Evolutionary conservation across 441 rosid species (phyloP), one percentile per base, ranked within the genome.

Genomic region (Populus tomentosa): DNA sequence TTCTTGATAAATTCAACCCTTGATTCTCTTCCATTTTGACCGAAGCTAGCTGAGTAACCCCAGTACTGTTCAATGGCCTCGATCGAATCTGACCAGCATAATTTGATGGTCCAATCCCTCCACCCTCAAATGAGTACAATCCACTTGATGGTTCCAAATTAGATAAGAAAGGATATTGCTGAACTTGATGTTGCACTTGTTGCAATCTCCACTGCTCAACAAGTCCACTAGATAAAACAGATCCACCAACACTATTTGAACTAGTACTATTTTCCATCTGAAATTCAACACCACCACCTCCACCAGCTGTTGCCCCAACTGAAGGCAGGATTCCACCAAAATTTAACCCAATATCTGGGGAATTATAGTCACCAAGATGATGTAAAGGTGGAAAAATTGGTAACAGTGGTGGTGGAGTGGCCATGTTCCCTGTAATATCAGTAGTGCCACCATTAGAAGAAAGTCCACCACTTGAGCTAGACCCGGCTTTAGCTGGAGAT

Each of bases 11-110:
- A 67, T 77, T 85, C 81, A 86, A 63, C 62, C 81, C 87, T 70
- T 80, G 90, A 70, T 75, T 78, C 70, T 84, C 97, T 84, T 94
- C 97, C 90, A 82, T 90, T 85, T 94, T 90, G 72, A 90, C 90
- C 0, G 89, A 69, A 65, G 90, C 81, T 63, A 78, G 61, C 78
- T 87, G 90, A 32, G 87, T 71, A 18, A 71, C 80, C 59, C 80
- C 84, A 10, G 87, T 71, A 16, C 87, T 71, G 69, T 78, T 75
- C n/a, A 89, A 72, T 62, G 90, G 61, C 77, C 84, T 86, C 1
- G 85, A 83, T 75, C 87, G 76, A 70, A 77, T 62, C 64, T 80
- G 86, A 46, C 81, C 75, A 26, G 62, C 81, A 28, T 73, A 77
- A 30, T 83, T 83, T 0, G 82, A 66, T 7, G 84, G 40, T 64